Conservation (phyloP, 495 filamentous ascomycete genomes). For the Penicillium daleae region DNA sequence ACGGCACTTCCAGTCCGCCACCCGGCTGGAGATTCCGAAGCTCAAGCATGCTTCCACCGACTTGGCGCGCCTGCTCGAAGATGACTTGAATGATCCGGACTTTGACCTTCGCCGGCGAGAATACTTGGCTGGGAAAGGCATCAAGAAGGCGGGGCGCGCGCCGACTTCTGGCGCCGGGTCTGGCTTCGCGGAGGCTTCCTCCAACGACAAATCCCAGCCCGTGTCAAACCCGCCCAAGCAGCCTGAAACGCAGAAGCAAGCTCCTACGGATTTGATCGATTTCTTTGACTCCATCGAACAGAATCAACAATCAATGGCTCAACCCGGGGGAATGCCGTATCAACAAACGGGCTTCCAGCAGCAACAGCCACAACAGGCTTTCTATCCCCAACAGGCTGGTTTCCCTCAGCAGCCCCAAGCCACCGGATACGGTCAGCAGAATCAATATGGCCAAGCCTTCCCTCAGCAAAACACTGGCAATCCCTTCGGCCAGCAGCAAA, state of each 20-base stretch:
- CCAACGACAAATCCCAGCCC: conserved; percentile 34
- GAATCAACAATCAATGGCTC: conserved; percentile 73
- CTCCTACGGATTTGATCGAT: conserved; percentile 87
- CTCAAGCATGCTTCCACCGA: conserved; percentile 96
- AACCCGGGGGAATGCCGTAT: conserved; percentile 47
- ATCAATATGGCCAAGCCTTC: conserved; percentile 47
- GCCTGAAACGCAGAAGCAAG: conserved; percentile 50
- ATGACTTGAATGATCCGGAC: conserved; percentile 93
- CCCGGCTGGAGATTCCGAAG: conserved; percentile 92
- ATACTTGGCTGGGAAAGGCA: conserved; percentile 83
- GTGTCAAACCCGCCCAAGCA: conserved; percentile 21
- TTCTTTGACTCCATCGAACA: conserved; percentile 98
- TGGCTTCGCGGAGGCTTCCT: conserved; percentile 19
- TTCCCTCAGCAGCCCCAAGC: conserved; percentile 44
- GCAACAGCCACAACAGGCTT: conserved; percentile 37
- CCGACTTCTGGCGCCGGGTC: conserved; percentile 24
- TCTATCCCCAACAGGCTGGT: conserved; percentile 39
- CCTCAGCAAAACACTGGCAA: conserved; percentile 51
- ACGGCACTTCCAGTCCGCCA: conserved; percentile 86
- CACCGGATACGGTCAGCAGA: conserved; percentile 22
- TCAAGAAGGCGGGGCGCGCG: conserved; percentile 39
- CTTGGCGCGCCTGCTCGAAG: conserved; percentile 84
- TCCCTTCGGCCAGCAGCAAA: conserved; percentile 56
- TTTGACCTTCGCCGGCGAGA: conserved; percentile 94
- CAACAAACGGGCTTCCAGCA: conserved; percentile 55